Conservation (phyloP, 1,284 basidiomycete genomes). For the Marasmius tenuissimus region DNA sequence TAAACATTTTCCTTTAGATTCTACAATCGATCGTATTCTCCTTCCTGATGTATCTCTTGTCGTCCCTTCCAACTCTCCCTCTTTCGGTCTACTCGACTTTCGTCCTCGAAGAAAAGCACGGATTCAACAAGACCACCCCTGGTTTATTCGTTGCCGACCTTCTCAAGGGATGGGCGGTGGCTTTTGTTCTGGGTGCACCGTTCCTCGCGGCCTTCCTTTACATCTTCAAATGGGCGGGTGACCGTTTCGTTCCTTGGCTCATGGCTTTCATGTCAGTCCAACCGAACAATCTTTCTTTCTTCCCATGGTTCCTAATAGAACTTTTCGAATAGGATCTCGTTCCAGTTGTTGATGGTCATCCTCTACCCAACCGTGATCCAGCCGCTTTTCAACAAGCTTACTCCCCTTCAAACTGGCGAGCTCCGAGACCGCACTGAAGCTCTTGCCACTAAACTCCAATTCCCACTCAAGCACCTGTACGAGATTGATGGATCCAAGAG, state of each 20-base stretch:
- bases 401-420: conserved; percentile 77
- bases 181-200: conserved; percentile 80
- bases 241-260: conserved; percentile 85
- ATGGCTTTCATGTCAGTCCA: conserved; percentile 77
- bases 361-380: conserved; percentile 91
- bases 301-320: neutral
- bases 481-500: conserved; percentile 98
- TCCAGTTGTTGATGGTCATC: conserved; percentile 85
- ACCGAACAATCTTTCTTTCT: neutral
- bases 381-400: conserved; percentile 96
- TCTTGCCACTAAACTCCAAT: conserved; percentile 79
- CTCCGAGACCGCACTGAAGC: conserved; percentile 74
- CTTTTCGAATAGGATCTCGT: conserved; percentile 55
- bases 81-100: conserved; percentile 87
- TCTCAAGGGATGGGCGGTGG: conserved; percentile 78
- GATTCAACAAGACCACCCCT: conserved; percentile 94
- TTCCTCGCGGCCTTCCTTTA: conserved; percentile 86
- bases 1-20: conserved; percentile 46
- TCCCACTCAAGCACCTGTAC: conserved; percentile 94
- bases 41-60: conserved; percentile 64
- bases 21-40: conserved; percentile 82
- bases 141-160: conserved; percentile 76
- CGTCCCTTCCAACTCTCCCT: conserved; percentile 71
- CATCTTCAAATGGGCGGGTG: conserved; percentile 92
- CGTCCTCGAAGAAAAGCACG: conserved; percentile 92